Conservation (phyloP, 768 basidiomycete genomes). For the Tremella yokohamensis region DNA sequence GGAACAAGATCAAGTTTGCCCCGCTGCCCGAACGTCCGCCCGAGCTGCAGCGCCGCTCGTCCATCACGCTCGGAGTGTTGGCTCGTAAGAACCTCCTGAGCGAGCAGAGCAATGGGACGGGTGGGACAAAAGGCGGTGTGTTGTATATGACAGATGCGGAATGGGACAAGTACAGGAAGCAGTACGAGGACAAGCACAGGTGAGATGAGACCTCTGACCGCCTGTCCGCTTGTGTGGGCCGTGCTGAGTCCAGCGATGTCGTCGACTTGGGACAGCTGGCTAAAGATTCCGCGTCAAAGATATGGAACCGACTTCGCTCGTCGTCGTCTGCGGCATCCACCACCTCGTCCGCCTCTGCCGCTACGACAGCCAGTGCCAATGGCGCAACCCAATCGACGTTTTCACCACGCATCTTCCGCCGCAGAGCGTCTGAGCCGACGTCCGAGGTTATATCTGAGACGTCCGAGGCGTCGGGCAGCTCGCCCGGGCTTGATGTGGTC, state of each 20-base stretch:
- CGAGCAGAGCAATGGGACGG: slow-evolving; percentile 13
- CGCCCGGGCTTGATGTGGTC: background rate
- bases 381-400: too few species aligned
- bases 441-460: too few species aligned
- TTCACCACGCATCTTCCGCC: too few species aligned
- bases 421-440: too few species aligned
- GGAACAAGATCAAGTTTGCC: slow-evolving; percentile 36
- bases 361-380: slow-evolving; percentile 3
- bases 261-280: slow-evolving; percentile 43
- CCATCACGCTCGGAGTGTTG: slow-evolving; percentile 45
- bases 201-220: slow-evolving; percentile 13
- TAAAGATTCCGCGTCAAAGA: slow-evolving; percentile 31
- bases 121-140: background rate
- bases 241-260: slow-evolving; percentile 5
- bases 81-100: slow-evolving; percentile 39
- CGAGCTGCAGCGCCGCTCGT: slow-evolving; percentile 37
- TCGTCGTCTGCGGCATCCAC: slow-evolving; percentile 4
- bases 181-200: slow-evolving; percentile 22
- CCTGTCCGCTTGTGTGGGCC: background rate
- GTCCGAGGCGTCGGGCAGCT: too few species aligned
- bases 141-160: slow-evolving; percentile 43
- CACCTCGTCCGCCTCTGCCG: background rate
- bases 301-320: slow-evolving; percentile 43
- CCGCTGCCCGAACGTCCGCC: slow-evolving; percentile 40
- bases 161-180: slow-evolving; percentile 43